These are phyloP conservation scores for Pyricularia pennisetigena DNA, from an alignment of 2,329 filamentous ascomycete species.

Conservation along the genomic window DNA sequence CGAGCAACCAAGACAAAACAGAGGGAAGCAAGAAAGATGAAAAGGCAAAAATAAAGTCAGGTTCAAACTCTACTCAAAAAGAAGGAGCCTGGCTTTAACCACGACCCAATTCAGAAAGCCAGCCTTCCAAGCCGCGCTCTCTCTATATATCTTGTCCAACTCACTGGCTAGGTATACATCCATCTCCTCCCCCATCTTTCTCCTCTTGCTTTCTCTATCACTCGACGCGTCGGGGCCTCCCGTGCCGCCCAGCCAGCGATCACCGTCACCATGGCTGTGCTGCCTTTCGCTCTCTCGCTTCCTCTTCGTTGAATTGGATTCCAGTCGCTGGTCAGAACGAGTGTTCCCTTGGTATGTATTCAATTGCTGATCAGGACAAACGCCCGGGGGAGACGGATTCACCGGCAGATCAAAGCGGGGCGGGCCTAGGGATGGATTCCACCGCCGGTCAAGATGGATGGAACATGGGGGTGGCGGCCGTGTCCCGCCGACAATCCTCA, in stretches of 20 bases:
- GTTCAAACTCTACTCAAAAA: not conserved
- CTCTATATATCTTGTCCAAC: not conserved
- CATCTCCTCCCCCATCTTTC: not conserved
- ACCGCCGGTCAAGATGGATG: too few relatives aligned
- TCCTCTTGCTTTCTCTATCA: not conserved
- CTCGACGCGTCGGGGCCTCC: not conserved
- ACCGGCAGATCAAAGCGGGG: too few relatives aligned
- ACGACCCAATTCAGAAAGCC: not conserved
- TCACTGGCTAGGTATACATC: not conserved
- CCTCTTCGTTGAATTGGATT: not conserved
- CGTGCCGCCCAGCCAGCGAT: not conserved
- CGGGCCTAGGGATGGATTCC: too few relatives aligned
- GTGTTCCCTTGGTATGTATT: too few relatives aligned
- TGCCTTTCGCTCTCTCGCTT: not conserved
- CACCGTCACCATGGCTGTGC: too few relatives aligned
- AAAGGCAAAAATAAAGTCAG: not conserved
- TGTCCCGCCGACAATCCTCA: not conserved
- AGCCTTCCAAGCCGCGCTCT: not conserved
- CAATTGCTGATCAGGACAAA: too few relatives aligned
- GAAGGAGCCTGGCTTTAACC: not conserved
- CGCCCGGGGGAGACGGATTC: too few relatives aligned
- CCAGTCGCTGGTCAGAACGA: too few relatives aligned
- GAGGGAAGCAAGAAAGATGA: not conserved
- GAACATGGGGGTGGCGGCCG: too few relatives aligned
- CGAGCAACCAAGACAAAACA: not conserved